Base-by-base conservation (phyloP, 1,139 yeast species). In the Taphrina flavorubra region DNA sequence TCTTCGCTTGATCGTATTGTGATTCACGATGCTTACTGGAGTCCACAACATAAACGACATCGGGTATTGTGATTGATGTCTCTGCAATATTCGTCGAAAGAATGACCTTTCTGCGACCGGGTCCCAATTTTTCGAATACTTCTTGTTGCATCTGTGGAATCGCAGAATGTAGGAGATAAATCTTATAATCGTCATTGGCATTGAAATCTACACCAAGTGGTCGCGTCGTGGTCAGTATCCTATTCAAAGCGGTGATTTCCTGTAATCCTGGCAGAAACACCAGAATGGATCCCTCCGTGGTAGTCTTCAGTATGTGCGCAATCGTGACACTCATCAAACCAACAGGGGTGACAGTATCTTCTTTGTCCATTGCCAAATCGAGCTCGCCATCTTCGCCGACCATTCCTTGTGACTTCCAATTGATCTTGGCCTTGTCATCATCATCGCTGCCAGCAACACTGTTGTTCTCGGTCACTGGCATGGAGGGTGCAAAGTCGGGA, bases 41-140 rank as follows among this genome's bases (percentile, higher is more conserved):
- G 75, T 90, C 96, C 53, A 90, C 84, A 0, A 90, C 94, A 1
- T 84, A 91, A 40, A 89, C 92, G 79, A 92, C 89, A 77, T 90
- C 96, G 25, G 94, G 91, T 69, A 90, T 89, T 1, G 92, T 87
- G 69, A 87, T 87, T 55, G 92, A 87, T 0, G 90, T 87, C 76
- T 87, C 90, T 3, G 82, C 88, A 71, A 90, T 88, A 75, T 90
- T 90, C 0, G 96, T 90, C 0, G 96, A 85, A 0, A 88, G 89
- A 14, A 90, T 89, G 65, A 90, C 82, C 74, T 90, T 90, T 71
- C 94, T 80, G 46, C 79, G 78, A 0, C 83, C 82, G 0, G 73
- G 75, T 1, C 84, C 84, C 1, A 86, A 81, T 18, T 68, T 72
- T 59, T 78, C 81, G 75, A 89, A 89, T 0, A 90, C 92, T 79